Evolutionary conservation across 1,284 basidiomycete genomes (phyloP).

Genomic region (Cutaneotrichosporon arboriforme): DNA sequence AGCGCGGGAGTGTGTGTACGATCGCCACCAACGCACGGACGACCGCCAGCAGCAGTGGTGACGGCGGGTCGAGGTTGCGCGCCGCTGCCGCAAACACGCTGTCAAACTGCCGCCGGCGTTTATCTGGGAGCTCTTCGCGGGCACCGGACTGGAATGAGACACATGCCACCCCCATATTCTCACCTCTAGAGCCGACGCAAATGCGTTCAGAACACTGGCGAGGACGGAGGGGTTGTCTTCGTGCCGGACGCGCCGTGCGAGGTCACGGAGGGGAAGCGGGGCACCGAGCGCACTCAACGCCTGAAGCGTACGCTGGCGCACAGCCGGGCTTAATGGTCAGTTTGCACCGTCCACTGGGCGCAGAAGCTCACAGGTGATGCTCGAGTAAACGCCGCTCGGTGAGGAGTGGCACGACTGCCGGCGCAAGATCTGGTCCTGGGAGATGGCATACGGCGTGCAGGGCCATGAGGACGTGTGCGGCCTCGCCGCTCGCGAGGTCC

Average conservation of each 20-base stretch:
- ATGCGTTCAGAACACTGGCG: slow-evolving; percentile 16
- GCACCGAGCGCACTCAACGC: slow-evolving; percentile 24
- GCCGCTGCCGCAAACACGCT: slow-evolving; percentile 6
- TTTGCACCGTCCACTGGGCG: no score
- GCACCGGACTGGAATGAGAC: slow-evolving; percentile 9
- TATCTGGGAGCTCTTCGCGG: slow-evolving; percentile 5
- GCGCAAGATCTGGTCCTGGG: slow-evolving; percentile 35
- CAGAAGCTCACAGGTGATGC: slow-evolving; percentile 30
- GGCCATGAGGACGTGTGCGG: slow-evolving; percentile 32
- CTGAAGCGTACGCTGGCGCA: slow-evolving; percentile 30
- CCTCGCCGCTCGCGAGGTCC: slow-evolving; percentile 31
- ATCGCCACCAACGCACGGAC: slow-evolving; percentile 5
- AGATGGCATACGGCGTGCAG: slow-evolving; percentile 34
- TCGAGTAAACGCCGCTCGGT: slow-evolving; percentile 23
- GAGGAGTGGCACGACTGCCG: slow-evolving; percentile 38
- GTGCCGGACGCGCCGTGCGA: slow-evolving; percentile 14
- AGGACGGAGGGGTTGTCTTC: slow-evolving; percentile 19
- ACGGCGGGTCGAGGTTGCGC: slow-evolving; percentile 5
- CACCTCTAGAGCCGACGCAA: slow-evolving; percentile 22
- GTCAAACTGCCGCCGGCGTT: slow-evolving; percentile 13
- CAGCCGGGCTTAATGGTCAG: slow-evolving; percentile 19
- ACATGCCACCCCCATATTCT: background rate
- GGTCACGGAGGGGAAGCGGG: slow-evolving; percentile 3
- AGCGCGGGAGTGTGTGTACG: background rate
- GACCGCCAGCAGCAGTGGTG: slow-evolving; percentile 3